A percentile compares a stretch with the other conserved stretches of the same genome.
Conservation (phyloP, 345 rosid genomes). For the Eucalyptus cladocalyx region DNA sequence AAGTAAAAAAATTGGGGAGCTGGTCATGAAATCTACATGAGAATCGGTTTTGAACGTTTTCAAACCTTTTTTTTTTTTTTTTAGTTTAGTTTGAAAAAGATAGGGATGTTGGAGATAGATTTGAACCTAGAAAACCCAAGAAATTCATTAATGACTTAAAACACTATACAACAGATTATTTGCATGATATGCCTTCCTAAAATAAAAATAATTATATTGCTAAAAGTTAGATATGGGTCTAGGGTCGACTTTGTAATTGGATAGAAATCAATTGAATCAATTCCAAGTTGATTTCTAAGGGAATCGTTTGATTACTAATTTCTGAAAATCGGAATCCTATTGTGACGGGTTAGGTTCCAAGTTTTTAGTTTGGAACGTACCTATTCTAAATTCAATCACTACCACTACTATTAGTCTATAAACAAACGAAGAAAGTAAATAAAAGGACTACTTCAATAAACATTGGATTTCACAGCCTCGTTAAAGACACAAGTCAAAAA, state of each 20-base stretch:
- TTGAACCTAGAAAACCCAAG: not conserved
- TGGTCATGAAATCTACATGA: not conserved
- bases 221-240: not conserved
- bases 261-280: not conserved
- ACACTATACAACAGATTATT: not conserved
- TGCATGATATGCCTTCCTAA: not conserved
- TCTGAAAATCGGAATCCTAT: not conserved
- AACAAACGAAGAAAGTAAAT: not conserved
- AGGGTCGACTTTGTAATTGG: not conserved
- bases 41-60: not conserved
- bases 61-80: not conserved
- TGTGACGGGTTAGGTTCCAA: not conserved
- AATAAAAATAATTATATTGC: not conserved
- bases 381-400: not conserved
- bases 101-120: not conserved
- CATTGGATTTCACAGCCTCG: not conserved
- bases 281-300: not conserved
- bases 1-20: not conserved
- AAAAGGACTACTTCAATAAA: not conserved
- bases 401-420: not conserved
- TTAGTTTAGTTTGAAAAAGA: not conserved
- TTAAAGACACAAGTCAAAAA: not conserved
- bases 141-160: not conserved
- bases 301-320: not conserved
- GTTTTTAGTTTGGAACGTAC: not conserved